Evolutionary conservation across 306 rosid genomes (phyloP), one percentile per base, ranked within the genome.

Genomic region (Abrus pulchellus): DNA sequence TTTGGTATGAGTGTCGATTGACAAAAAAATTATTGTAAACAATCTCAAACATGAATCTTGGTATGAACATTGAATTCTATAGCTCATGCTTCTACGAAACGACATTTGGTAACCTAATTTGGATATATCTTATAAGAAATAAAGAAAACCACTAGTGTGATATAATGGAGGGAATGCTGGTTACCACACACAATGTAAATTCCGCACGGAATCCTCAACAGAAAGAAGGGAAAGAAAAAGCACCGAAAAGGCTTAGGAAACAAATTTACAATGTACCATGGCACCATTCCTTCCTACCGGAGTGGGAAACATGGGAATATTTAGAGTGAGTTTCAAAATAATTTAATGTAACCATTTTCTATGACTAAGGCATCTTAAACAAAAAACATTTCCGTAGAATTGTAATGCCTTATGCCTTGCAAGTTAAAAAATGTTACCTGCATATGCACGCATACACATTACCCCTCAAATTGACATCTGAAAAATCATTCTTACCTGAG

Each of bases 341-440:
- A 33, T 14, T 61, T 20, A 49, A 41, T 20, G n/a, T 61, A 50
- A 45, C 62, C 8, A 20, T 53, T 55, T 49, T 62, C 78, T 43
- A 54, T 61, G 28, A 55, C 65, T 1, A 40, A 68, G 71, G 1
- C 29, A 66, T 34, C 47, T 32, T 38, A 41, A 43, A 63, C 61
- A 70, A 77, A 60, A 5, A 72, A 41, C 62, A 55, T 41, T 12
- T 33, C 52, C 34, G 36, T 32, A 29, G 20, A 20, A 20, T 20
- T 20, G 20, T 20, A 20, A 20, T 20, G 20, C 20, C 20, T 20
- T 20, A 27, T 6, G 33, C 59, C 20, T 49, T 59, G 12, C 81
- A 77, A 65, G 83, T 83, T 59, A 48, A 68, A 82, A 73, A 30
- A 32, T 3, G 63, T 44, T 76, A 63, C 75, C 68, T 63, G 60